These are phyloP conservation scores for Drechslera avenae DNA, from an alignment of 2,329 filamentous ascomycete genomes.

Conservation along the genomic window DNA sequence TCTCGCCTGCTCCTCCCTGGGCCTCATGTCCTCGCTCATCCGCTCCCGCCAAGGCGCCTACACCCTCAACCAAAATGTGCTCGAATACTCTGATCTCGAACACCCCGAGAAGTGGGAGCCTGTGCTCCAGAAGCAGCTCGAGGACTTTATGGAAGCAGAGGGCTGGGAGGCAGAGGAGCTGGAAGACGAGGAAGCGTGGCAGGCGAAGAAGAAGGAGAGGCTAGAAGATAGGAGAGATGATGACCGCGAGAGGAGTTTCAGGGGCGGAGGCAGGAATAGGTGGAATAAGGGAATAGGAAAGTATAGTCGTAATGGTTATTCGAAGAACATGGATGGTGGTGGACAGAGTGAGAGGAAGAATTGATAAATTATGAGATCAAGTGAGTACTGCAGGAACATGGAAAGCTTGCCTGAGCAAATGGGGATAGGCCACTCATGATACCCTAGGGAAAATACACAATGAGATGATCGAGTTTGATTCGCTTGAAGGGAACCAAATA, in stretches of 20 bases:
- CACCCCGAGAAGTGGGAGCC: conserved; percentile 83
- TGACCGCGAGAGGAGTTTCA: conserved; percentile 27
- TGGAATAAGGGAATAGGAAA: conserved; percentile 25
- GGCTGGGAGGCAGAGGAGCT: conserved; percentile 38
- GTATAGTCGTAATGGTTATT: conserved; percentile 21
- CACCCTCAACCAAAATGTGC: conserved; percentile 69
- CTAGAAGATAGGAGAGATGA: conserved; percentile 28
- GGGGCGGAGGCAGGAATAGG: conserved; percentile 22
- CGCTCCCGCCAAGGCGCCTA: conserved; percentile 84
- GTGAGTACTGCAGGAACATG: no score
- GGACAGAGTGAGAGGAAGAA: background rate
- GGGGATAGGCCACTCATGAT: background rate
- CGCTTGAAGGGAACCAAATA: no score
- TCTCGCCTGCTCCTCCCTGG: conserved; percentile 77
- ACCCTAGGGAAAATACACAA: background rate
- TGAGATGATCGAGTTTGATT: background rate
- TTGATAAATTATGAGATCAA: background rate
- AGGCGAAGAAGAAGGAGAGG: conserved; percentile 52
- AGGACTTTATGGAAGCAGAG: conserved; percentile 56
- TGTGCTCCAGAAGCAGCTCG: conserved; percentile 66
- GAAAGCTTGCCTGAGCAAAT: background rate
- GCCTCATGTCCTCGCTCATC: conserved; percentile 82
- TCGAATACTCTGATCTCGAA: conserved; percentile 78
- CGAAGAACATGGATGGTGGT: conserved; percentile 17
- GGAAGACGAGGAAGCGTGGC: conserved; percentile 36